Evolutionary conservation across 2,329 filamentous ascomycete species (phyloP).

Genomic region (Xylaria sp.): DNA sequence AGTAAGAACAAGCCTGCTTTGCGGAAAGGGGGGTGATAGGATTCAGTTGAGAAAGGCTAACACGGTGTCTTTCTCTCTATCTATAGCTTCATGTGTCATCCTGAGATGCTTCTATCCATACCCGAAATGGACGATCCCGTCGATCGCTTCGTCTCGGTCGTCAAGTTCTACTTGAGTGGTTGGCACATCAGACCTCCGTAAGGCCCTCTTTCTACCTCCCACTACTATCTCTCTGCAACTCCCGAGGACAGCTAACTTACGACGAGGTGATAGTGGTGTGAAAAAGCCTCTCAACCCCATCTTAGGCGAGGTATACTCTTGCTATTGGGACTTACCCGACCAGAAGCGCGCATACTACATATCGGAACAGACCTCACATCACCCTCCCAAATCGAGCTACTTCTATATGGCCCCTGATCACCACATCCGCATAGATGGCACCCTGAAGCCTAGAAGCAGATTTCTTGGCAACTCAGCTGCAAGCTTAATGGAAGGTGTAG

Average conservation of each 20-base stretch:
- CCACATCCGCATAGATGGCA: conserved; percentile 93
- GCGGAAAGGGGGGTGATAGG: no score
- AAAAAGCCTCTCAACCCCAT: conserved; percentile 99
- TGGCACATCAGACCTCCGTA: conserved; percentile 99
- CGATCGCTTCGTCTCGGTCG: conserved; percentile 90
- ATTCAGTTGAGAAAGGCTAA: no score
- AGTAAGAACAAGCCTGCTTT: conserved; percentile 73
- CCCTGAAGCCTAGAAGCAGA: conserved; percentile 91
- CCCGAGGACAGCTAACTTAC: conserved; percentile 28
- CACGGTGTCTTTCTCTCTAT: conserved; percentile 11
- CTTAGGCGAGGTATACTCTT: conserved; percentile 91
- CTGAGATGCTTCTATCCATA: conserved; percentile 92
- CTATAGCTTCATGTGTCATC: conserved; percentile 96
- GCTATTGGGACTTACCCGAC: conserved; percentile 93
- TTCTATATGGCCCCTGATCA: conserved; percentile 98
- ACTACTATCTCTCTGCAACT: conserved; percentile 23
- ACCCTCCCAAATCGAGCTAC: conserved; percentile 98
- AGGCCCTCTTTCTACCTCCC: conserved; percentile 52
- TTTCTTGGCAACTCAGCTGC: conserved; percentile 97
- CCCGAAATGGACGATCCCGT: conserved; percentile 88
- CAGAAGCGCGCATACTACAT: conserved; percentile 93
- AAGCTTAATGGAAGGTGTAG: conserved; percentile 97
- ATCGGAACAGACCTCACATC: conserved; percentile 96
- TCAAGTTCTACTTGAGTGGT: conserved; percentile 97
- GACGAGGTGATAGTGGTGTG: conserved; percentile 73